Conservation (phyloP, 148 eudicot species). For the Limonium bicolor region DNA sequence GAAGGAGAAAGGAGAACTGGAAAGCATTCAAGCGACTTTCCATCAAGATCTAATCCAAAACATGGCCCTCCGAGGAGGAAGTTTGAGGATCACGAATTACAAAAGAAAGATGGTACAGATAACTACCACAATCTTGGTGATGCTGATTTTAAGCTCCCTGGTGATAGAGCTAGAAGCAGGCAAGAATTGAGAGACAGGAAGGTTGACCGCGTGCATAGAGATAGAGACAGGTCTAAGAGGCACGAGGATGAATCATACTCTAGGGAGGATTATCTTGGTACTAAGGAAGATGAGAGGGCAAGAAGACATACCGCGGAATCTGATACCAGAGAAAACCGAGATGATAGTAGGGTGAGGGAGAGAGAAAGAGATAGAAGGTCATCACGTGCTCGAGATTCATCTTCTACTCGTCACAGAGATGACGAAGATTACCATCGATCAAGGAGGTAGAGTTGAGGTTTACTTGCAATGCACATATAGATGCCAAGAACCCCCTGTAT, state of each 20-base stretch:
- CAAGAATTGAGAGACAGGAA: slow-evolving; percentile 13
- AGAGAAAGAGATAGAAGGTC: slow-evolving; percentile 8
- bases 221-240: slow-evolving; percentile 20
- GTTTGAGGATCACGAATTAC: slow-evolving; percentile 17
- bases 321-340: slow-evolving; percentile 18
- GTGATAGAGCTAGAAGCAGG: slow-evolving; percentile 17
- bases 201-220: slow-evolving; percentile 12
- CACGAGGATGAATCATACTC: slow-evolving; percentile 22
- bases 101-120: slow-evolving; percentile 15
- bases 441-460: slow-evolving; percentile 17
- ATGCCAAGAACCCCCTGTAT: too few species aligned
- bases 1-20: slow-evolving; percentile 19
- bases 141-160: slow-evolving; percentile 14
- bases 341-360: slow-evolving; percentile 9
- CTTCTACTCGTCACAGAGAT: slow-evolving; percentile 19
- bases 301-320: slow-evolving; percentile 24
- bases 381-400: slow-evolving; percentile 28
- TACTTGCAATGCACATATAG: too few species aligned
- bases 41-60: slow-evolving; percentile 12
- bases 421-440: slow-evolving; percentile 29
- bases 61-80: slow-evolving; percentile 10
- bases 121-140: slow-evolving; percentile 16
- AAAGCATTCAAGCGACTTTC: slow-evolving; percentile 15
- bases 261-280: slow-evolving; percentile 26
- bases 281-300: slow-evolving; percentile 41